phyloP scores from a whole-genome alignment of 2,329 filamentous ascomycete genomes.

The Botrytis pseudocinerea region DNA sequence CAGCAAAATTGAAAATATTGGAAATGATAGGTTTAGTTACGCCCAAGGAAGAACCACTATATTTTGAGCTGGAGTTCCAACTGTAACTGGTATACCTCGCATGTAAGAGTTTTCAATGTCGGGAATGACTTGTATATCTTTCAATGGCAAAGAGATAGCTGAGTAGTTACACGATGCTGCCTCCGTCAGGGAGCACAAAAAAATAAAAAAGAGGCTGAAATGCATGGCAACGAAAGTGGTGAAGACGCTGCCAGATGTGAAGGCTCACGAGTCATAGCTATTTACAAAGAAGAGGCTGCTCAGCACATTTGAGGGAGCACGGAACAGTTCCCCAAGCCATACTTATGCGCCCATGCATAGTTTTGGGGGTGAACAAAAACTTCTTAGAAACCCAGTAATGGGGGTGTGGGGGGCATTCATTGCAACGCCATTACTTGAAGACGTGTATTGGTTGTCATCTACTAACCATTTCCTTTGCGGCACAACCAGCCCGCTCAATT shows the following conservation, averaged over 20 bases:
- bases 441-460: neutral
- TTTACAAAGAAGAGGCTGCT: neutral
- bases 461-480: neutral
- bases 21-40: neutral
- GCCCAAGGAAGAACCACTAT: conserved; percentile 16
- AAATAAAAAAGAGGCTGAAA: neutral
- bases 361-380: neutral
- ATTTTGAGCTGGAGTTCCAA: conserved; percentile 4
- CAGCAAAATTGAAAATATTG: neutral
- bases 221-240: neutral
- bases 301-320: conserved; percentile 2
- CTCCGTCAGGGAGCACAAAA: neutral
- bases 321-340: neutral
- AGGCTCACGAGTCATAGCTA: neutral
- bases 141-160: conserved; percentile 4
- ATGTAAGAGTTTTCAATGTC: conserved; percentile 1
- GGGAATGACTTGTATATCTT: conserved; percentile 3
- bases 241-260: neutral
- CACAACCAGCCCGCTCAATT: neutral
- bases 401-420: neutral
- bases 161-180: conserved; percentile 12
- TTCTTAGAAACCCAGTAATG: neutral
- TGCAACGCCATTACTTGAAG: neutral
- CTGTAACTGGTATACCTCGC: neutral
- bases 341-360: neutral